phyloP scores from a whole-genome alignment of 2,329 filamentous ascomycete species.

The Paracoccidioides lutzii region DNA sequence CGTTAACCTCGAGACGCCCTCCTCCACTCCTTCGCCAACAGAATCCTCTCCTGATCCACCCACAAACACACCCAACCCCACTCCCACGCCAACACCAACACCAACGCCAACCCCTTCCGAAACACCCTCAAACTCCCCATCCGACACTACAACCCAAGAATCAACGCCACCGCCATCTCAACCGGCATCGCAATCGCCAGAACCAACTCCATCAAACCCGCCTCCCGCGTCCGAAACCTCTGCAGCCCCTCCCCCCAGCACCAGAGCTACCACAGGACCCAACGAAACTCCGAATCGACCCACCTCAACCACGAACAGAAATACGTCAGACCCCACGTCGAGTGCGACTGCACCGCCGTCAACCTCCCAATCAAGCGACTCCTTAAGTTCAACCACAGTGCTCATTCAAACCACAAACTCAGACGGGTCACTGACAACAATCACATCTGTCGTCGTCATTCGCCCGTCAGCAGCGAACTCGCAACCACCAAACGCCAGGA shows the following conservation, averaged over 20 bases:
- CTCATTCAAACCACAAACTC: slow-evolving; percentile 30
- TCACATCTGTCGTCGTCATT: slow-evolving; percentile 35
- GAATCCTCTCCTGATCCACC: no score
- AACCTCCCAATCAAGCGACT: not conserved
- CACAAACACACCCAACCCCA: not conserved
- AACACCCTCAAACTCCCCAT: no score
- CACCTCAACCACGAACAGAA: slow-evolving; percentile 5
- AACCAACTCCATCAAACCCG: not conserved
- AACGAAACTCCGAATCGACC: not conserved
- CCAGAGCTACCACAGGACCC: not conserved
- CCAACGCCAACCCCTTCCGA: not conserved
- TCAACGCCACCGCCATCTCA: not conserved
- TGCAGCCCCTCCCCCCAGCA: not conserved
- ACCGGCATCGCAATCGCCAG: not conserved
- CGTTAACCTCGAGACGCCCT: not conserved
- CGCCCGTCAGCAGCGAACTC: slow-evolving; percentile 20
- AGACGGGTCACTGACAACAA: slow-evolving; percentile 30
- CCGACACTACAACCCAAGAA: not conserved
- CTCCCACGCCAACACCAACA: not conserved
- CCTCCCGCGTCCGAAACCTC: not conserved
- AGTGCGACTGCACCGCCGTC: slow-evolving; percentile 7
- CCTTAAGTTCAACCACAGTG: slow-evolving; percentile 19
- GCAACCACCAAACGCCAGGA: slow-evolving; percentile 14
- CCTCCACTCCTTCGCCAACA: not conserved
- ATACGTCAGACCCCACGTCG: not conserved